Base-by-base conservation (phyloP, 1,139 yeast genomes). In the Protomyces lactucae-debilis region DNA sequence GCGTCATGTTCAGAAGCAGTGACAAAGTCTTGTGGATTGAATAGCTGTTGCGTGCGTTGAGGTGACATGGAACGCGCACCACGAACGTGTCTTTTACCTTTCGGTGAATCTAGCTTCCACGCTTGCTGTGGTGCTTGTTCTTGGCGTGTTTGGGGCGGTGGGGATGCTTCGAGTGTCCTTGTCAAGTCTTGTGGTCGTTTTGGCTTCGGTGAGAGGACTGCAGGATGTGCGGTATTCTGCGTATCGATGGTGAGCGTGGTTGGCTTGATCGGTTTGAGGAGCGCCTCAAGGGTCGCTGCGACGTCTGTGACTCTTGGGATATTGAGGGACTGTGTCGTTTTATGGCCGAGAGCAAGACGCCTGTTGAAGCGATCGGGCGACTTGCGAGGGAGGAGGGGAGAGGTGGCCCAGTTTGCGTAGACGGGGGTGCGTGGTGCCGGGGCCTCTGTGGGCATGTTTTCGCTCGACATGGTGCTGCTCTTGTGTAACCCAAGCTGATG, bases 391-490 rank as follows among this genome's bases (percentile, higher is more conserved):
- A 59, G 18, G 3, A 59, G 45, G 35, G 63, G 63, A 18, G 63
- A 46, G 14, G 63, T 59, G 32, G 57, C 43, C 63, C 63, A 59
- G 36, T 59, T 59, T 6, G 63, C 63, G 32, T 59, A 43, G 23
- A 43, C 48, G 14, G 48, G 48, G 4, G 48, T 43, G 14, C 48
- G 48, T 16, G 48, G 28, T 21, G 43, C 32, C 5, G 32, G 32
- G 1, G 32, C 32, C 1, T 28, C 32, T 6, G 32, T 28, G 8
- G 32, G 32, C 32, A 28, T 28, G 32, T 28, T 28, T 28, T 28
- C 32, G 32, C 32, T 6, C 32, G 32, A 28, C 32, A 28, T 28
- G 32, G 32, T 28, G 32, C 32, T 28, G 32, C 32, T 28, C 32
- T 28, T 28, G 32, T 28, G 32, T 28, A 28, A 28, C 32, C 32